These are phyloP conservation scores for Epichloe aotearoae DNA, from an alignment of 2,329 filamentous ascomycete genomes.

Conservation along the genomic window DNA sequence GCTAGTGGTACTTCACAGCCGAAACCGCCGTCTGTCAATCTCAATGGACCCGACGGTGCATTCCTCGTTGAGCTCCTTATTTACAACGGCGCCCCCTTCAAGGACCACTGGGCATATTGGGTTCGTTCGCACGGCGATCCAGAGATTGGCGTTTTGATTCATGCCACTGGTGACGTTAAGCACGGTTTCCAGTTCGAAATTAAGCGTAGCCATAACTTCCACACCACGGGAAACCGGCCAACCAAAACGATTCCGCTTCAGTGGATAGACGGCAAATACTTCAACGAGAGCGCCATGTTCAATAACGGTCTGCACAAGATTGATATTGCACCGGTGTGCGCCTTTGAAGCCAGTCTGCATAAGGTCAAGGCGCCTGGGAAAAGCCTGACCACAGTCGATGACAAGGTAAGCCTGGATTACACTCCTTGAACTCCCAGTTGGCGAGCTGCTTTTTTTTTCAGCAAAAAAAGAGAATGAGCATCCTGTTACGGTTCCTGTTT, in stretches of 20 bases:
- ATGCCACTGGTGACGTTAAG: constrained; percentile 19
- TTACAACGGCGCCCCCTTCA: constrained; percentile 19
- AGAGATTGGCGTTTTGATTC: constrained; percentile 15
- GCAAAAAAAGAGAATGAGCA: background rate
- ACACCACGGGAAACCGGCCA: constrained; percentile 5
- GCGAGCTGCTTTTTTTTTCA: too few species aligned
- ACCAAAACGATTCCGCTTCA: constrained; percentile 16
- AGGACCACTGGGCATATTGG: constrained; percentile 24
- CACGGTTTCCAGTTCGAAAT: constrained; percentile 19
- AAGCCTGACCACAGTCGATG: constrained; percentile 5
- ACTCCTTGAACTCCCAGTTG: background rate
- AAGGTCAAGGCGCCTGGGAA: constrained; percentile 10
- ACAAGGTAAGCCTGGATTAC: background rate
- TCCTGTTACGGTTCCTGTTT: background rate
- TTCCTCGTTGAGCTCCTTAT: constrained; percentile 17
- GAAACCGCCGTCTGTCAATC: background rate
- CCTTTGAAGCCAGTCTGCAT: constrained; percentile 14
- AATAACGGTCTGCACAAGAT: constrained; percentile 11
- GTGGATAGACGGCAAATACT: constrained; percentile 14
- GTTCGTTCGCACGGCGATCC: constrained; percentile 9
- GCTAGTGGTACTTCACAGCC: background rate
- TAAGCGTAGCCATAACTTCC: constrained; percentile 16
- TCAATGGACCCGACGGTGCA: constrained; percentile 10
- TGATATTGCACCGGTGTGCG: constrained; percentile 13
- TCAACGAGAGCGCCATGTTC: constrained; percentile 15